Conservation (phyloP, 495 filamentous ascomycete genomes). For the Emericellopsis terricola region DNA sequence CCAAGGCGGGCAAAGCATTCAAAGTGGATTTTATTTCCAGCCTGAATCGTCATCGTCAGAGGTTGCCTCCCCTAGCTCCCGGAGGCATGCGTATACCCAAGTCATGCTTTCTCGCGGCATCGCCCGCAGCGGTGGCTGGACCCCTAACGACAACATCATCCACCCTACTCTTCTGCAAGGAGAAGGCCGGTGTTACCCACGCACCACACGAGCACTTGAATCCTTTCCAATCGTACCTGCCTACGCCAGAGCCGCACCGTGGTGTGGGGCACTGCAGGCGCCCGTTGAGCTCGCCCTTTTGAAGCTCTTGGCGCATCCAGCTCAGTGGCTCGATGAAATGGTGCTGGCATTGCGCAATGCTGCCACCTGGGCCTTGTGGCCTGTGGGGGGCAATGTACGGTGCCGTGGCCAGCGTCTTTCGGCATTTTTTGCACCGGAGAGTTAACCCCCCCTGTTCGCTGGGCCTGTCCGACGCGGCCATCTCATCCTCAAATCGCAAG, state of each 20-base stretch:
- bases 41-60: too few relatives aligned
- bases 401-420: conserved; percentile 26
- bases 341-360: conserved; percentile 44
- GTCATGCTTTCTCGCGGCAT: conserved; percentile 7
- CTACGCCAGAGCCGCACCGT: conserved; percentile 63
- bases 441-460: background rate
- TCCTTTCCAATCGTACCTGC: conserved; percentile 91
- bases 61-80: conserved; percentile 6
- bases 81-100: conserved; percentile 18
- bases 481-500: conserved; percentile 75
- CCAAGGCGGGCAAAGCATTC: too few relatives aligned
- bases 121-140: conserved; percentile 5
- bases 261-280: conserved; percentile 63
- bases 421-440: conserved; percentile 48
- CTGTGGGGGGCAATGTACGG: conserved; percentile 23
- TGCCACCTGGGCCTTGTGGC: conserved; percentile 5
- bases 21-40: too few relatives aligned
- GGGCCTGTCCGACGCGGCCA: conserved; percentile 6
- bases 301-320: conserved; percentile 79
- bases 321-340: conserved; percentile 77
- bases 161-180: conserved; percentile 58
- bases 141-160: conserved; percentile 39
- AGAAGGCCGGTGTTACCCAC: conserved; percentile 86
- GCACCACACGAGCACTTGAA: conserved; percentile 80
- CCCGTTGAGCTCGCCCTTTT: conserved; percentile 59